These are phyloP conservation scores for Mucor velutinosus DNA, from an alignment of 371 early-diverging fungal genomes.

Conservation along the genomic window DNA sequence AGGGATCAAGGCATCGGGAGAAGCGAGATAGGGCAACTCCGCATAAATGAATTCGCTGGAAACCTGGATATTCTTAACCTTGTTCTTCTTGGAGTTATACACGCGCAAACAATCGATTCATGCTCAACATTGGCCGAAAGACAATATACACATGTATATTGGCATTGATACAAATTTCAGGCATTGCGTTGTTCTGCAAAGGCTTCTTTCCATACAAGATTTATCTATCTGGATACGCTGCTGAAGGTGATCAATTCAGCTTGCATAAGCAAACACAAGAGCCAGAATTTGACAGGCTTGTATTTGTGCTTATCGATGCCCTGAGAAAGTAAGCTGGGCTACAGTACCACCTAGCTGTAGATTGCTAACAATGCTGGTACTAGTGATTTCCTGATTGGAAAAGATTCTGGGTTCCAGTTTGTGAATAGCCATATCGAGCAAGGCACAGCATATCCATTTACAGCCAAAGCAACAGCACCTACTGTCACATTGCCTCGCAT, in stretches of 20 bases:
- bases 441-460: slow-evolving; percentile 63
- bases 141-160: slow-evolving; percentile 20
- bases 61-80: background rate
- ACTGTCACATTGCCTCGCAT: slow-evolving; percentile 95
- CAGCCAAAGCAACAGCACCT: slow-evolving; percentile 81
- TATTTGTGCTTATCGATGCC: slow-evolving; percentile 83
- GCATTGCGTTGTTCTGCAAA: slow-evolving; percentile 65
- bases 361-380: background rate
- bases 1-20: background rate
- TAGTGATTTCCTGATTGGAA: slow-evolving; percentile 78
- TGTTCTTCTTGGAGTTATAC: background rate
- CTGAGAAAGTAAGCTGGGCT: slow-evolving; percentile 55
- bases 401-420: slow-evolving; percentile 59
- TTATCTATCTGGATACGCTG: slow-evolving; percentile 64
- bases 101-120: background rate
- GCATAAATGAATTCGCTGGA: background rate
- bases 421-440: slow-evolving; percentile 49
- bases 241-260: slow-evolving; percentile 20
- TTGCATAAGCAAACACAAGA: slow-evolving; percentile 11
- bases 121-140: slow-evolving; percentile 5
- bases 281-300: slow-evolving; percentile 71
- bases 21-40: background rate
- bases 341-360: background rate
- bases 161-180: slow-evolving; percentile 58
- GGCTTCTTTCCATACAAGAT: slow-evolving; percentile 84